Conservation (phyloP, 768 basidiomycete genomes). For the Pisolithus marmoratus region DNA sequence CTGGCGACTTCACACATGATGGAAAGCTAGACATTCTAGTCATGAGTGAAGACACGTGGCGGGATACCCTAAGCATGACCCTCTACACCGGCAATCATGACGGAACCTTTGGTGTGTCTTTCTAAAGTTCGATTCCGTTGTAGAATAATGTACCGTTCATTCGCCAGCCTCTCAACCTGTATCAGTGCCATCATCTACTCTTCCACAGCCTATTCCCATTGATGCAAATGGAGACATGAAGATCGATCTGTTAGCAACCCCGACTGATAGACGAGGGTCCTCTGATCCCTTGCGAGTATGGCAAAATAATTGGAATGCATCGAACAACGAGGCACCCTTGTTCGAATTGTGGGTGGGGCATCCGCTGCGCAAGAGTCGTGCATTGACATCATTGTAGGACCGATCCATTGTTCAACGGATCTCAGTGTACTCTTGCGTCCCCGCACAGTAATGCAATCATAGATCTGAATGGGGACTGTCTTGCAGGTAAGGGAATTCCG, state of each 20-base stretch:
- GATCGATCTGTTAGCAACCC: constrained; percentile 77
- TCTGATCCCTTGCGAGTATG: constrained; percentile 55
- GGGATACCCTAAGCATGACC: constrained; percentile 53
- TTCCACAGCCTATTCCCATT: constrained; percentile 78
- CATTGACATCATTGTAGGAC: constrained; percentile 32
- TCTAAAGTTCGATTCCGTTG: not conserved
- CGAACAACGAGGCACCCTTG: constrained; percentile 43
- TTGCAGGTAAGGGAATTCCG: constrained; percentile 55
- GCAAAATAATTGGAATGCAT: constrained; percentile 74
- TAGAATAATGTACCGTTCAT: not conserved
- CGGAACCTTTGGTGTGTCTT: constrained; percentile 60
- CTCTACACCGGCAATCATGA: constrained; percentile 61
- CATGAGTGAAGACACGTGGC: constrained; percentile 58
- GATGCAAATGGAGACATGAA: constrained; percentile 87
- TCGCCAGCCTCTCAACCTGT: constrained; percentile 33
- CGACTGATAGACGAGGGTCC: constrained; percentile 31
- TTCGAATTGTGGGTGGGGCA: constrained; percentile 58
- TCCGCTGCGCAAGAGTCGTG: not conserved
- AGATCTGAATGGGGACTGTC: constrained; percentile 92
- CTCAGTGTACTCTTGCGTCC: constrained; percentile 70
- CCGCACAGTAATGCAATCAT: constrained; percentile 95
- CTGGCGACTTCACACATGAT: constrained; percentile 90
- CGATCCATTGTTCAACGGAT: constrained; percentile 54
- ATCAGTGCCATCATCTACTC: constrained; percentile 54
- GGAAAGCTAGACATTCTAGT: constrained; percentile 88